Evolutionary conservation across 2,329 filamentous ascomycete genomes (phyloP).

Genomic region (Epichloe festucae): DNA sequence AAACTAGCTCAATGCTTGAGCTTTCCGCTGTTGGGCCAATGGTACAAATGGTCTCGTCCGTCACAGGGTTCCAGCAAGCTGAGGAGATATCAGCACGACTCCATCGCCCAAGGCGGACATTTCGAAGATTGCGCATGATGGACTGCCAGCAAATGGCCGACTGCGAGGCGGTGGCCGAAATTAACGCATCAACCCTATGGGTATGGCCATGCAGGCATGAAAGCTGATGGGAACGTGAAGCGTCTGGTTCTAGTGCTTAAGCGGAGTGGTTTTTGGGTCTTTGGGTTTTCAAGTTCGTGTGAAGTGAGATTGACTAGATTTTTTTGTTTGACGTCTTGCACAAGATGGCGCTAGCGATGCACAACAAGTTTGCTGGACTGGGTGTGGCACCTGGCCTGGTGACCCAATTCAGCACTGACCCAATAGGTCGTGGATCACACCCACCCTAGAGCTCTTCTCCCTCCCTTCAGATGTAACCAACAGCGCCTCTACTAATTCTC

Average conservation of each 20-base stretch:
- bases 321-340: constrained; percentile 5
- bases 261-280: not conserved
- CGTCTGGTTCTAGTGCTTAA: not conserved
- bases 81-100: constrained; percentile 54
- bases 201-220: not conserved
- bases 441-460: too few species aligned
- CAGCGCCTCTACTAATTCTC: too few species aligned
- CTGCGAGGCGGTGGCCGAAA: not conserved
- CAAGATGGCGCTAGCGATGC: constrained; percentile 8
- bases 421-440: too few species aligned
- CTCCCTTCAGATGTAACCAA: too few species aligned
- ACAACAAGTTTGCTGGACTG: constrained; percentile 1
- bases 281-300: not conserved
- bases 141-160: not conserved
- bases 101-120: constrained; percentile 57
- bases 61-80: constrained; percentile 72
- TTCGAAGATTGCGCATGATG: constrained; percentile 77
- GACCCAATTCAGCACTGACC: not conserved
- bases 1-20: constrained; percentile 59
- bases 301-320: constrained; percentile 4
- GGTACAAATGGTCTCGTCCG: constrained; percentile 67
- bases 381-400: not conserved
- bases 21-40: constrained; percentile 65
- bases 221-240: too few species aligned
- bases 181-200: constrained; percentile 2